phyloP scores from a whole-genome alignment of 345 rosid genomes.

The Cardamine chenopodiifolia region DNA sequence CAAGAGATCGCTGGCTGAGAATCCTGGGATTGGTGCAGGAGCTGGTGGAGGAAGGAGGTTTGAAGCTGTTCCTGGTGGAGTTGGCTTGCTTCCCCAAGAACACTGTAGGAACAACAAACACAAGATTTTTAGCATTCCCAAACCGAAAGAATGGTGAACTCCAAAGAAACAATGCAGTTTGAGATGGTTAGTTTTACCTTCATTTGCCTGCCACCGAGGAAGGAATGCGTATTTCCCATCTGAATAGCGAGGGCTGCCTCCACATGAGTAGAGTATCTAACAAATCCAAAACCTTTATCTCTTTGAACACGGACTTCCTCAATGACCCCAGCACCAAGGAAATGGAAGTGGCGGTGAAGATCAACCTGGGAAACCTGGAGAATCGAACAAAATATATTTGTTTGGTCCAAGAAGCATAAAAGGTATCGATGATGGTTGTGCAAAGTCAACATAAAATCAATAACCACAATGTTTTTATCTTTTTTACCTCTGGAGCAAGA shows the following conservation, averaged over 20 bases:
- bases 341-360: conserved; percentile 57
- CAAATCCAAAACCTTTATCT: conserved; percentile 63
- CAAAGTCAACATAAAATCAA: neutral
- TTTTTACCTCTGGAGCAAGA: conserved; percentile 51
- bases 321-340: conserved; percentile 54
- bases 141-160: neutral
- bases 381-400: neutral
- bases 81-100: conserved; percentile 68
- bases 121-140: neutral
- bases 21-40: conserved; percentile 45
- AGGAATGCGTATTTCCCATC: conserved; percentile 49
- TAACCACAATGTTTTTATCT: neutral
- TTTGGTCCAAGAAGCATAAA: neutral
- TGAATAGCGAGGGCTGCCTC: conserved; percentile 57
- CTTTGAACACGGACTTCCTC: conserved; percentile 59
- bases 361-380: conserved; percentile 52
- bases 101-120: conserved; percentile 37
- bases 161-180: neutral
- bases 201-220: conserved; percentile 49
- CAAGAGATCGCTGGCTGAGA: conserved; percentile 51
- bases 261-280: conserved; percentile 53
- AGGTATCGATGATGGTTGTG: neutral
- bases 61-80: conserved; percentile 60
- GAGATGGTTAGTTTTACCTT: conserved; percentile 40
- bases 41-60: conserved; percentile 44